Conservation (phyloP, 2,329 filamentous ascomycete species). For the Clarireedia homoeocarpa region DNA sequence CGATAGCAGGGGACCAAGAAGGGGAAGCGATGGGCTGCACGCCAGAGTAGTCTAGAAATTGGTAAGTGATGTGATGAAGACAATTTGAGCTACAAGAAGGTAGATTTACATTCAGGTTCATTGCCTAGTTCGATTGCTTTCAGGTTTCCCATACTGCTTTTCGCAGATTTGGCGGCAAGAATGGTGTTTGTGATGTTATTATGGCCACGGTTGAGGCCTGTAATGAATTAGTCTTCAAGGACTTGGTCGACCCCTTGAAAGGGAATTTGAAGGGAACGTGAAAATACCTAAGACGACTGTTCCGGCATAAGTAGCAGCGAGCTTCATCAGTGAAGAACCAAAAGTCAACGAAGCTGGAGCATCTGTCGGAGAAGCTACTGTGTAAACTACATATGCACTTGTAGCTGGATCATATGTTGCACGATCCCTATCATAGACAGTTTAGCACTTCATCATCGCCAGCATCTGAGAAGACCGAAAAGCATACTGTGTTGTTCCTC, state of each 20-base stretch:
- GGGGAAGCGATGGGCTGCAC: slow-evolving; percentile 26
- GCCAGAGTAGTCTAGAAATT: slow-evolving; percentile 29
- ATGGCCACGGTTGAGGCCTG: slow-evolving; percentile 43
- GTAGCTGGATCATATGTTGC: slow-evolving; percentile 41
- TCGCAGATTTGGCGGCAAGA: slow-evolving; percentile 39
- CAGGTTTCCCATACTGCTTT: slow-evolving; percentile 39
- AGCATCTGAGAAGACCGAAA: neutral
- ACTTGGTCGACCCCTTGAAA: too few species aligned
- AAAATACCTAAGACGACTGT: slow-evolving; percentile 38
- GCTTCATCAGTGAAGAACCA: slow-evolving; percentile 42
- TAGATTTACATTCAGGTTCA: slow-evolving; percentile 44
- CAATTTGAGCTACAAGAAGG: neutral
- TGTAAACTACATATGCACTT: slow-evolving; percentile 41
- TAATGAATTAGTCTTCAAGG: neutral
- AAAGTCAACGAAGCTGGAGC: slow-evolving; percentile 44
- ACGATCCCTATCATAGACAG: slow-evolving; percentile 34
- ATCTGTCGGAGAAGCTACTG: slow-evolving; percentile 38
- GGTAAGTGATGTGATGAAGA: slow-evolving; percentile 6
- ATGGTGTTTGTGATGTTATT: slow-evolving; percentile 48
- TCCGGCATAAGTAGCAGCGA: slow-evolving; percentile 42
- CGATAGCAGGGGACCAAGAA: slow-evolving; percentile 20
- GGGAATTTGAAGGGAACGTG: too few species aligned
- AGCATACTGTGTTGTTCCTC: slow-evolving; percentile 46
- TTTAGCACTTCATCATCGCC: too few species aligned
- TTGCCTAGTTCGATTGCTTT: slow-evolving; percentile 49